Percentiles rank a stretch among this genome's conserved stretches.
Evolutionary conservation across 306 rosid species (phyloP).

Genomic region (Begonia fuchsioides): DNA sequence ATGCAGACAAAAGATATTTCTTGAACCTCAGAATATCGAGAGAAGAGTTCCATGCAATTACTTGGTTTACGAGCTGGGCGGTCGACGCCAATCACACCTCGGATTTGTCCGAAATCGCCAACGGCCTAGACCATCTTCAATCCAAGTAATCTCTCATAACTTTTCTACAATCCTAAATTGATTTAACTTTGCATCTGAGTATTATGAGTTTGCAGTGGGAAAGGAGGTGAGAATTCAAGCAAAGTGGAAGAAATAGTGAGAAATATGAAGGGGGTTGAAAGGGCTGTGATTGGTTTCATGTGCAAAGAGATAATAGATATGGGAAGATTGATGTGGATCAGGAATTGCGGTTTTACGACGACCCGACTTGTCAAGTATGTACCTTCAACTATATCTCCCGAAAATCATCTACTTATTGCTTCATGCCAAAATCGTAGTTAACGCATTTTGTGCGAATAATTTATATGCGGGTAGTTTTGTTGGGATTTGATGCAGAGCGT

Average conservation of each 20-base stretch:
- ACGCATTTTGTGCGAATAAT: neutral
- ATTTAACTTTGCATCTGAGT: no score
- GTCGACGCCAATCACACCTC: constrained; percentile 72
- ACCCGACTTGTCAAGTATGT: constrained; percentile 56
- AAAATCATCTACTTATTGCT: constrained; percentile 73
- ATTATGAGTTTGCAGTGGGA: constrained; percentile 18
- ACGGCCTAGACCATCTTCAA: constrained; percentile 18
- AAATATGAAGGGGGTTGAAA: constrained; percentile 50
- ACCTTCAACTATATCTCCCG: constrained; percentile 66
- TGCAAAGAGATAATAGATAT: constrained; percentile 89
- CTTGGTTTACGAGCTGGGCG: constrained; percentile 98
- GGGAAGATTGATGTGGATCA: constrained; percentile 80
- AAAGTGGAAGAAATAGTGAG: constrained; percentile 44
- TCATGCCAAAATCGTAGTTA: constrained; percentile 7
- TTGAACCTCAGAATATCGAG: constrained; percentile 51
- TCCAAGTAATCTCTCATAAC: constrained; percentile 31
- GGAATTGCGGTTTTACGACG: constrained; percentile 50
- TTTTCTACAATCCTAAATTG: no score
- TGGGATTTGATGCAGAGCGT: no score
- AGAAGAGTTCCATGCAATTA: constrained; percentile 68
- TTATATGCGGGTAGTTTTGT: no score
- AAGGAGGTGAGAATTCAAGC: constrained; percentile 13
- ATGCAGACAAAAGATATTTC: constrained; percentile 52
- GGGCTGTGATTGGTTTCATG: constrained; percentile 75
- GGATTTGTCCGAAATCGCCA: constrained; percentile 34